phyloP scores from a whole-genome alignment of 2,329 filamentous ascomycete species.

The Nannizziopsis barbatae region DNA sequence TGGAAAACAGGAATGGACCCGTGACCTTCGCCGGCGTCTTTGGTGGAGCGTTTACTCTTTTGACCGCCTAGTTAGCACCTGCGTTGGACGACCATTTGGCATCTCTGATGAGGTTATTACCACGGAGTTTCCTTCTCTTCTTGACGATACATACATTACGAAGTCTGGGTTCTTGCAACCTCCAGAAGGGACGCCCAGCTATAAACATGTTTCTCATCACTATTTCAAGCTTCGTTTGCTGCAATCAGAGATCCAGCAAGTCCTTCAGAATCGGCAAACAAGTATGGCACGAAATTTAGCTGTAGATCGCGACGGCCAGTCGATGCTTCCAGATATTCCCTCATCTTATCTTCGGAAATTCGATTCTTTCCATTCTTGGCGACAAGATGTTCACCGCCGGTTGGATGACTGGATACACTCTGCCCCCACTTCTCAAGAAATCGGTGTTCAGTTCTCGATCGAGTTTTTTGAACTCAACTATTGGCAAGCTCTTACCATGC shows the following conservation, averaged over 20 bases:
- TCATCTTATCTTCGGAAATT: constrained; percentile 79
- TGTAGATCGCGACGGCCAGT: constrained; percentile 51
- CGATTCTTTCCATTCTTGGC: constrained; percentile 77
- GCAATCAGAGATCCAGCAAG: constrained; percentile 90
- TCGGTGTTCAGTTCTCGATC: constrained; percentile 77
- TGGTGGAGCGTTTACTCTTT: constrained; percentile 98
- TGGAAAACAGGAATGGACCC: constrained; percentile 65
- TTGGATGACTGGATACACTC: constrained; percentile 77
- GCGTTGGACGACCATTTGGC: constrained; percentile 83
- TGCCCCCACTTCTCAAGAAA: constrained; percentile 64
- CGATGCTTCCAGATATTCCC: constrained; percentile 65
- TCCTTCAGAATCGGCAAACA: constrained; percentile 83
- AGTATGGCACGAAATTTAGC: constrained; percentile 60
- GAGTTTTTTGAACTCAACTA: constrained; percentile 93
- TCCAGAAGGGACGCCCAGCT: constrained; percentile 56
- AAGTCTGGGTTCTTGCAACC: constrained; percentile 58
- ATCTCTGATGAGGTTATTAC: constrained; percentile 95
- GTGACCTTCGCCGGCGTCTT: constrained; percentile 72
- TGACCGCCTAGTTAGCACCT: constrained; percentile 87
- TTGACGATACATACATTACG: constrained; percentile 84
- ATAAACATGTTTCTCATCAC: constrained; percentile 83
- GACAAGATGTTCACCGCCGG: constrained; percentile 72
- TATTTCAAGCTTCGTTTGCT: constrained; percentile 81
- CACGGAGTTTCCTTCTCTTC: constrained; percentile 78
- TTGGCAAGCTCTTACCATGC: constrained; percentile 93